Evolutionary conservation across 208 protist species (phyloP).

Genomic region (Trypanosoma melophagium): DNA sequence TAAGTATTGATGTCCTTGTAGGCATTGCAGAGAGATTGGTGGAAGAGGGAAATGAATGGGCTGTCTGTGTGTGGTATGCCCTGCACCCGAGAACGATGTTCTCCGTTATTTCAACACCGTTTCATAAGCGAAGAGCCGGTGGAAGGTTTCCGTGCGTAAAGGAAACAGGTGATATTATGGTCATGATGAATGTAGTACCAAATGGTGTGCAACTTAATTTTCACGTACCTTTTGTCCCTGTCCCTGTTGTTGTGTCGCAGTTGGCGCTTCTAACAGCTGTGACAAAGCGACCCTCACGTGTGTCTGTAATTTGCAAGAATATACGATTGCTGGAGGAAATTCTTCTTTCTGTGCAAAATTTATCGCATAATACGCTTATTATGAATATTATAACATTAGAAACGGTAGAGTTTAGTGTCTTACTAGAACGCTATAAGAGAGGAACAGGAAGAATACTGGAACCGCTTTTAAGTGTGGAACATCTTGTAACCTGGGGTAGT

Average conservation of each 20-base stretch:
- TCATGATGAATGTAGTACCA: background rate
- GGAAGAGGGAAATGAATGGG: background rate
- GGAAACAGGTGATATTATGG: background rate
- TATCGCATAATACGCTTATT: background rate
- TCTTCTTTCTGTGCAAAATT: conserved; percentile 8
- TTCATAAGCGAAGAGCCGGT: background rate
- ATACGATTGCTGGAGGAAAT: conserved; percentile 1
- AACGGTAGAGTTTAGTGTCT: conserved; percentile 10
- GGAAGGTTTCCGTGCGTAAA: conserved; percentile 6
- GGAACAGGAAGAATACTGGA: conserved; percentile 5
- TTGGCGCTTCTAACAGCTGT: conserved; percentile 3
- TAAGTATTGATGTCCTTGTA: background rate
- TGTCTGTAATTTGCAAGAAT: conserved; percentile 1
- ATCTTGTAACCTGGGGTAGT: conserved; percentile 28
- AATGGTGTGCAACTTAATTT: conserved; percentile 6
- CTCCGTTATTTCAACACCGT: conserved; percentile 4
- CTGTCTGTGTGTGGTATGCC: conserved; percentile 18
- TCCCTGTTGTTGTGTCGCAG: conserved; percentile 3
- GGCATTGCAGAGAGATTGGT: conserved; percentile 14
- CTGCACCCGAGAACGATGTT: conserved; percentile 14
- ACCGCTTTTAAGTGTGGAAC: conserved; percentile 9
- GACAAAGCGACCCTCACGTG: background rate
- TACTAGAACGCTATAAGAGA: conserved; percentile 11
- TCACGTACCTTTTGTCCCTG: background rate
- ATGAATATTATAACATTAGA: conserved; percentile 12